These are phyloP conservation scores for Metschnikowia cubensis DNA, from an alignment of 805 yeast genomes.

Conservation along the genomic window DNA sequence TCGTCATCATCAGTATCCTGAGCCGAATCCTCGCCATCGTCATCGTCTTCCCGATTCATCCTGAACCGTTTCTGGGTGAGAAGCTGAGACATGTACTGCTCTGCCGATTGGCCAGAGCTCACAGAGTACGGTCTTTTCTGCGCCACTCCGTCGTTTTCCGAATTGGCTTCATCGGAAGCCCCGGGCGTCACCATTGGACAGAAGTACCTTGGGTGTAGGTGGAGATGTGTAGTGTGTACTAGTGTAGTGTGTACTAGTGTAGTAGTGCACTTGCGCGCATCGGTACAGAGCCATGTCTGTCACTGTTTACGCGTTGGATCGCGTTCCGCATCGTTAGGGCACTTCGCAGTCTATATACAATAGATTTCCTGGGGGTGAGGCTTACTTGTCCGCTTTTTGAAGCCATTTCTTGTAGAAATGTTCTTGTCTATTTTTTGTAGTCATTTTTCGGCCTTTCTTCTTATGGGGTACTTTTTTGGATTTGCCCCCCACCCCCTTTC, in stretches of 20 bases:
- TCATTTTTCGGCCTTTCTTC: too few species aligned
- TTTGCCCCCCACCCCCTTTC: too few species aligned
- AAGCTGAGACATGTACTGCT: conserved; percentile 18
- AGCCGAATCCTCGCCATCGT: conserved; percentile 18
- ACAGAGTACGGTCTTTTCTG: conserved; percentile 1
- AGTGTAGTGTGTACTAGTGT: too few species aligned
- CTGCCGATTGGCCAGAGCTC: conserved; percentile 18
- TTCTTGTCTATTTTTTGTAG: too few species aligned
- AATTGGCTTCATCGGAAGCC: neutral
- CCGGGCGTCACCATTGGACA: conserved; percentile 1
- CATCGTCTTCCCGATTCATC: conserved; percentile 14
- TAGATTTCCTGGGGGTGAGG: too few species aligned
- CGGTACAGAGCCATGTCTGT: neutral
- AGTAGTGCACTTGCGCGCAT: neutral
- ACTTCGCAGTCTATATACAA: too few species aligned
- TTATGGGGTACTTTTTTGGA: too few species aligned
- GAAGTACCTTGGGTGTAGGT: neutral
- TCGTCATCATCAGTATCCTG: conserved; percentile 15
- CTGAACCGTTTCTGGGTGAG: conserved; percentile 13
- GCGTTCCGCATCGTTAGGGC: too few species aligned
- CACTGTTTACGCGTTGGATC: too few species aligned
- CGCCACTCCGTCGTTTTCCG: neutral
- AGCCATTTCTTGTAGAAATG: too few species aligned
- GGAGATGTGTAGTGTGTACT: neutral
- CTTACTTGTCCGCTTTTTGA: too few species aligned